These are phyloP conservation scores for Yarrowia sp. DNA, from an alignment of 805 yeast species.

Conservation along the genomic window DNA sequence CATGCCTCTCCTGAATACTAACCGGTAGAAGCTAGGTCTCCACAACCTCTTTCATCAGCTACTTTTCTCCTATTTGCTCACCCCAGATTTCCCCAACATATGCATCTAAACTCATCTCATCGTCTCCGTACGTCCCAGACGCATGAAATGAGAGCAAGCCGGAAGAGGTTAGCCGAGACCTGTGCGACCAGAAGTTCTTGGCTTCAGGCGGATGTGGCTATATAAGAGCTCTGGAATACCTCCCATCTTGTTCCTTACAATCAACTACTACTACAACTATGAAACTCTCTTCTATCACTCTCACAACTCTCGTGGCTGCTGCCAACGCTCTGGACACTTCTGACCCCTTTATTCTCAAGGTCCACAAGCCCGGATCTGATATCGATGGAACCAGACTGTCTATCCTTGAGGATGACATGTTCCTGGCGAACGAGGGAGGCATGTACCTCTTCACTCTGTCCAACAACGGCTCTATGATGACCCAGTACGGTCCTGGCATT, in stretches of 20 bases:
- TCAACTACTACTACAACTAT: not conserved
- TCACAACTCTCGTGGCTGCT: constrained; percentile 20
- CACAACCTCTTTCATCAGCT: not conserved
- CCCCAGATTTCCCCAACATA: not conserved
- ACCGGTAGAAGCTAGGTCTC: not conserved
- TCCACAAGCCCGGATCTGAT: constrained; percentile 23
- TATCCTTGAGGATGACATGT: constrained; percentile 15
- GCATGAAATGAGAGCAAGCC: constrained; percentile 28
- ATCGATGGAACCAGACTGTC: constrained; percentile 23
- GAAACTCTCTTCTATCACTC: constrained; percentile 20
- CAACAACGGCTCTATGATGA: constrained; percentile 18
- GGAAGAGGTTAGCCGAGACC: constrained; percentile 6
- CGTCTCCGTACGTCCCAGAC: not conserved
- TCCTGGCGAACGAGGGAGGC: constrained; percentile 26
- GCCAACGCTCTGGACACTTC: constrained; percentile 34
- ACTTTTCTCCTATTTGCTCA: not conserved
- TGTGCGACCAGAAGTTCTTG: constrained; percentile 3
- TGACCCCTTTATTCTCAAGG: constrained; percentile 23
- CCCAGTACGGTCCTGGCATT: constrained; percentile 27
- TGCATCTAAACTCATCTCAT: constrained; percentile 1
- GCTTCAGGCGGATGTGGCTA: not conserved
- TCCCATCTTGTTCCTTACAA: not conserved
- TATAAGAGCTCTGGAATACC: not conserved
- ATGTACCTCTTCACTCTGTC: constrained; percentile 28
- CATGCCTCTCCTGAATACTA: no score